A percentile compares a stretch with the other conserved stretches of the same genome.
These are phyloP conservation scores for Cucurbitaria berberidis DNA, from an alignment of 2,329 filamentous ascomycete genomes.

Conservation along the genomic window DNA sequence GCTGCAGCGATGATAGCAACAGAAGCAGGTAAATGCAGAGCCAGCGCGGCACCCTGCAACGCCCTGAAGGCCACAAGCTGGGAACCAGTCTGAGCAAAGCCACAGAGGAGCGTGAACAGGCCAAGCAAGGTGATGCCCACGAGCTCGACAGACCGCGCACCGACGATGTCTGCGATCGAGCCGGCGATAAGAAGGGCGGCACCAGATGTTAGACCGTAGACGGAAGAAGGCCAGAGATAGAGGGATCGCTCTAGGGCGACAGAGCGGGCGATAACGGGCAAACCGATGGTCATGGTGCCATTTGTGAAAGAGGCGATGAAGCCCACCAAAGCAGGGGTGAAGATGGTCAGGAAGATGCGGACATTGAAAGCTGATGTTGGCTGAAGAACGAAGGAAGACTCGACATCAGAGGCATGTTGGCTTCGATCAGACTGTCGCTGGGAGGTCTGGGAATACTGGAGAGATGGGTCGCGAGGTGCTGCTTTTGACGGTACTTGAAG, in stretches of 20 bases:
- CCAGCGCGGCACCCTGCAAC: conserved; percentile 55
- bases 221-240: conserved; percentile 44
- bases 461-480: neutral
- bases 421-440: neutral
- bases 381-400: neutral
- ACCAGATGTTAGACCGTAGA: conserved; percentile 52
- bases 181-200: conserved; percentile 59
- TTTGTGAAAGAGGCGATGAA: conserved; percentile 43
- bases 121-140: conserved; percentile 52
- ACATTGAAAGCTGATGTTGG: neutral
- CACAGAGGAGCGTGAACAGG: conserved; percentile 54
- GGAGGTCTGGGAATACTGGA: neutral
- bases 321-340: conserved; percentile 25
- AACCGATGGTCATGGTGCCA: conserved; percentile 52
- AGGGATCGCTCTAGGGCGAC: conserved; percentile 37
- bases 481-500: conserved; percentile 2
- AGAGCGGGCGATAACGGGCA: conserved; percentile 50
- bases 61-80: conserved; percentile 54
- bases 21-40: conserved; percentile 56
- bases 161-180: conserved; percentile 59
- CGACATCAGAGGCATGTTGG: neutral
- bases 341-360: conserved; percentile 12
- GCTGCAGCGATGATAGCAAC: conserved; percentile 53
- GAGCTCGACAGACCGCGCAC: conserved; percentile 53
- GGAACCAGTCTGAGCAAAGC: conserved; percentile 53